A percentile compares a stretch with the other conserved stretches of the same genome.
Conservation (phyloP, 2,329 filamentous ascomycete genomes). For the Lanzia echinophila region DNA sequence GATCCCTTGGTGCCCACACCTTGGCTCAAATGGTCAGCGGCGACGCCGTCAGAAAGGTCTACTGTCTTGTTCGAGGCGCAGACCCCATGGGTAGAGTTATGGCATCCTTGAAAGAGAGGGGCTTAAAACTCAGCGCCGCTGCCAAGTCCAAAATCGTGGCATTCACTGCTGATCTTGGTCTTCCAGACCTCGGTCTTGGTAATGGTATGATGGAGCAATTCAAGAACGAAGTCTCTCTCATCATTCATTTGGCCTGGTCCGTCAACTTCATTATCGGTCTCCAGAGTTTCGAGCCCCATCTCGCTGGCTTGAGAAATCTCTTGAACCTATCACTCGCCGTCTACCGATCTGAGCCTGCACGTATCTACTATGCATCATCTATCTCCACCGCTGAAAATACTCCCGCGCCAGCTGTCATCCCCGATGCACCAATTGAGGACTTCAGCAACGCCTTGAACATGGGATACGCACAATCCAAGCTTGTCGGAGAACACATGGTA, state of each 20-base stretch:
- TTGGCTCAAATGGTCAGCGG: slow-evolving; percentile 51
- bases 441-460: slow-evolving; percentile 36
- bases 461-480: slow-evolving; percentile 45
- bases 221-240: slow-evolving; percentile 30
- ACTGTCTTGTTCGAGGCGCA: slow-evolving; percentile 45
- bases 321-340: slow-evolving; percentile 12
- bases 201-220: slow-evolving; percentile 25
- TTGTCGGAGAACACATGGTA: slow-evolving; percentile 41
- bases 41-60: slow-evolving; percentile 47
- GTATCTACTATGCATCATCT: slow-evolving; percentile 35
- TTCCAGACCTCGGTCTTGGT: slow-evolving; percentile 7
- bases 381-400: slow-evolving; percentile 31
- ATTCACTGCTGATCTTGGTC: slow-evolving; percentile 4
- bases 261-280: slow-evolving; percentile 10
- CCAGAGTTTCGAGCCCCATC: slow-evolving; percentile 20
- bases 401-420: slow-evolving; percentile 25
- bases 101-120: slow-evolving; percentile 6
- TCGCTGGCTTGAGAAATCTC: slow-evolving; percentile 19
- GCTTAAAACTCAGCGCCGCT: slow-evolving; percentile 1
- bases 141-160: slow-evolving; percentile 5
- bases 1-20: slow-evolving; percentile 56
- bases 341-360: slow-evolving; percentile 25
- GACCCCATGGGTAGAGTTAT: slow-evolving; percentile 11
- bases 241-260: slow-evolving; percentile 10
- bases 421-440: slow-evolving; percentile 29